These are phyloP conservation scores for Actinomortierella wolfii DNA, from an alignment of 371 early-diverging fungal genomes.

Conservation along the genomic window DNA sequence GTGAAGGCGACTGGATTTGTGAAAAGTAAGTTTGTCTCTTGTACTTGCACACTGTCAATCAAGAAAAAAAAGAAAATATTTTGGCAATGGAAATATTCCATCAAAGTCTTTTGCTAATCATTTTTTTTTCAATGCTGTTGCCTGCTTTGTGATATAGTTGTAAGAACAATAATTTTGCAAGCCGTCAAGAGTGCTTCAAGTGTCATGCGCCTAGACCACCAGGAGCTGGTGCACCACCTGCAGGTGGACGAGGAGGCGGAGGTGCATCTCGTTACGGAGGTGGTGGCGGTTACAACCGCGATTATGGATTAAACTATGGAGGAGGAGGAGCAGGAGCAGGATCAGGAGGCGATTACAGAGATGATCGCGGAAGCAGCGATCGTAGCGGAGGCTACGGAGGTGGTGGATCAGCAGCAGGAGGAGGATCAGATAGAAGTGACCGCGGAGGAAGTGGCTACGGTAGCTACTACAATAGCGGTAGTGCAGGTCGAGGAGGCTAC, in stretches of 20 bases:
- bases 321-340: too few species aligned
- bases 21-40: slow-evolving; percentile 49
- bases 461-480: slow-evolving; percentile 9
- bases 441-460: slow-evolving; percentile 30
- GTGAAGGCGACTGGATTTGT: slow-evolving; percentile 77
- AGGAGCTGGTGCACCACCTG: slow-evolving; percentile 54
- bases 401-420: slow-evolving; percentile 20
- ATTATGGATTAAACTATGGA: slow-evolving; percentile 24
- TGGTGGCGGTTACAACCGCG: slow-evolving; percentile 20
- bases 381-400: slow-evolving; percentile 42
- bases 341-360: slow-evolving; percentile 22
- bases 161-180: slow-evolving; percentile 68
- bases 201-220: slow-evolving; percentile 64
- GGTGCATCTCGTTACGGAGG: slow-evolving; percentile 25
- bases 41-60: neutral
- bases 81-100: neutral
- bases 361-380: slow-evolving; percentile 26
- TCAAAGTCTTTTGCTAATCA: slow-evolving; percentile 6
- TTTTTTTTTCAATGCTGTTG: neutral
- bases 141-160: slow-evolving; percentile 50
- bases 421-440: slow-evolving; percentile 14
- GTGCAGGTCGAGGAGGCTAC: slow-evolving; percentile 9
- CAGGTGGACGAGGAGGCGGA: slow-evolving; percentile 27
- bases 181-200: slow-evolving; percentile 67
- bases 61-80: neutral